Evolutionary conservation across 495 filamentous ascomycete genomes (phyloP).

Genomic region (Penicillium herquei): DNA sequence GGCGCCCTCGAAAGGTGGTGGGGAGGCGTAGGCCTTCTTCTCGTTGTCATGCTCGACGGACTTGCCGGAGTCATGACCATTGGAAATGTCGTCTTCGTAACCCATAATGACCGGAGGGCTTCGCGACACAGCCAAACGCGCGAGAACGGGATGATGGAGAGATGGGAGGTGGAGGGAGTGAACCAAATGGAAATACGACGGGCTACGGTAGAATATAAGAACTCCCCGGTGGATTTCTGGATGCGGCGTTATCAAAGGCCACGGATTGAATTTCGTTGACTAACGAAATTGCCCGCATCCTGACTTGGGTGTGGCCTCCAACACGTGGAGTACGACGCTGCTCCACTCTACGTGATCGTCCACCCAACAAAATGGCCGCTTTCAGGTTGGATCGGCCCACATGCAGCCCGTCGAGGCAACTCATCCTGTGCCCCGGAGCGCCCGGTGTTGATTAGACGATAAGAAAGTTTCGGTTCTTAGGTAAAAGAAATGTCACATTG

Average conservation of each 20-base stretch:
- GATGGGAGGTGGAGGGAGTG: not conserved
- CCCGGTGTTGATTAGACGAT: conserved; percentile 12
- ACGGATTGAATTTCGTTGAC: not conserved
- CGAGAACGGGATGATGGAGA: not conserved
- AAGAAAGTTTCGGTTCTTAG: conserved; percentile 26
- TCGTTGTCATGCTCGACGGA: conserved; percentile 18
- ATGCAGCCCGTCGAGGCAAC: not conserved
- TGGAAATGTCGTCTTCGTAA: conserved; percentile 24
- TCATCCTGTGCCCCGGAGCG: not conserved
- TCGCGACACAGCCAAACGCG: not conserved
- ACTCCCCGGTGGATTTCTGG: not conserved
- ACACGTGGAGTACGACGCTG: conserved; percentile 34
- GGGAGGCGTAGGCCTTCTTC: conserved; percentile 18
- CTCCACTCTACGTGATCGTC: conserved; percentile 20
- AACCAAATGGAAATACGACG: not conserved
- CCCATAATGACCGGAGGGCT: conserved; percentile 19
- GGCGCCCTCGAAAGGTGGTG: conserved; percentile 27
- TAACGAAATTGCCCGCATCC: not conserved
- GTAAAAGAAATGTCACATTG: conserved; percentile 27
- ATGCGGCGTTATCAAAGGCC: conserved; percentile 21
- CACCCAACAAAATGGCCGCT: conserved; percentile 21
- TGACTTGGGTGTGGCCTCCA: not conserved
- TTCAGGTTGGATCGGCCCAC: conserved; percentile 11
- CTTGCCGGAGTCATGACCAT: conserved; percentile 22
- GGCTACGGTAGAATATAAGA: conserved; percentile 9